phyloP scores from a whole-genome alignment of 208 protist genomes.

The Crithidia brevicula region DNA sequence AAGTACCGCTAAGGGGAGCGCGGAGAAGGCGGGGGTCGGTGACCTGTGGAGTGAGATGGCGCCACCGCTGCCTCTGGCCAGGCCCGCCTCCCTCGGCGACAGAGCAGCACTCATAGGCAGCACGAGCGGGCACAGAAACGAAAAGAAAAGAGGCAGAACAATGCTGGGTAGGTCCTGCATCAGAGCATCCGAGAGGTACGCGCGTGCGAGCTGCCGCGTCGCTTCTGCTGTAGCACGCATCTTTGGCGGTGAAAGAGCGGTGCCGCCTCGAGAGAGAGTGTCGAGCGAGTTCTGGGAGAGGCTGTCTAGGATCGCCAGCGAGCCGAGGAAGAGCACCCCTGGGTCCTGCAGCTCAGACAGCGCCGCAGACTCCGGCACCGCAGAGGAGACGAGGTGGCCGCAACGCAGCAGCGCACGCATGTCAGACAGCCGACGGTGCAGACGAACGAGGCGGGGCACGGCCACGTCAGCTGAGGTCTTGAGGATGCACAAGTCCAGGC shows the following conservation, averaged over 20 bases:
- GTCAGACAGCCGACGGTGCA: slow-evolving; percentile 17
- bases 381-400: neutral
- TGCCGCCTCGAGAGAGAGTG: no score
- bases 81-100: neutral
- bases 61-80: neutral
- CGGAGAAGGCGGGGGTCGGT: neutral
- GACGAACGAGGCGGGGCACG: slow-evolving; percentile 11
- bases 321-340: slow-evolving; percentile 21
- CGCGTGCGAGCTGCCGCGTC: slow-evolving; percentile 24
- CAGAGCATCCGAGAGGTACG: slow-evolving; percentile 20
- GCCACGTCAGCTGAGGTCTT: slow-evolving; percentile 6
- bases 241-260: no score
- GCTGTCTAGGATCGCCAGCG: slow-evolving; percentile 10
- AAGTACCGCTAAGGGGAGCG: slow-evolving; percentile 19
- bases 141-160: slow-evolving; percentile 29
- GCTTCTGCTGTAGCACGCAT: no score
- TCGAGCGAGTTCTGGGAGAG: neutral
- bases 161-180: slow-evolving; percentile 21
- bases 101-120: neutral
- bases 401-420: slow-evolving; percentile 16
- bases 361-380: neutral
- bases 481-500: slow-evolving; percentile 23
- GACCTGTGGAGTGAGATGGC: neutral
- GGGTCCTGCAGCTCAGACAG: slow-evolving; percentile 21
- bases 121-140: slow-evolving; percentile 36